These are phyloP conservation scores for Staphylotrichum tortipilum DNA, from an alignment of 495 filamentous ascomycete species.

Conservation along the genomic window DNA sequence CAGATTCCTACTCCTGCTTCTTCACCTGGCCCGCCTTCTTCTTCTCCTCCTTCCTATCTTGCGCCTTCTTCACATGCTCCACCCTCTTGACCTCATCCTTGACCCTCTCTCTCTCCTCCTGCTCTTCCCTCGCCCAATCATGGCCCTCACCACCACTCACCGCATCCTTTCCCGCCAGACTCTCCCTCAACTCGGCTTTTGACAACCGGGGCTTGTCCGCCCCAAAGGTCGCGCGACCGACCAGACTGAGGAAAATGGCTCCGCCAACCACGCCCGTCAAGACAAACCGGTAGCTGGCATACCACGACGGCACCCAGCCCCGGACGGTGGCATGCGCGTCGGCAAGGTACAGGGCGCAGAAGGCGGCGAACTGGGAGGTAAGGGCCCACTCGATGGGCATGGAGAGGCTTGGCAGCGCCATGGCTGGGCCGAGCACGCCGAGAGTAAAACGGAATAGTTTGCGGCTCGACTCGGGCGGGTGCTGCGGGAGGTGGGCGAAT, in stretches of 20 bases:
- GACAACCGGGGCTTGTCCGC: constrained; percentile 39
- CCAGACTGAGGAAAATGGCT: constrained; percentile 75
- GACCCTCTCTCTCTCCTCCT: constrained; percentile 24
- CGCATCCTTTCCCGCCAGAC: constrained; percentile 21
- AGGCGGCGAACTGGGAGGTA: constrained; percentile 81
- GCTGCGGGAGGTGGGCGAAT: constrained; percentile 51
- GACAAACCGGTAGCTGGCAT: constrained; percentile 87
- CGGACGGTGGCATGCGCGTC: constrained; percentile 65
- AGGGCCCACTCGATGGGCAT: constrained; percentile 82
- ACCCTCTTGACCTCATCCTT: constrained; percentile 29
- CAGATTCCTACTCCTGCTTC: not conserved
- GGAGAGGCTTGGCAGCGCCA: constrained; percentile 90
- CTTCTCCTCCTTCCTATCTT: constrained; percentile 22
- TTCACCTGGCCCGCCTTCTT: constrained; percentile 6
- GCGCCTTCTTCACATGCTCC: constrained; percentile 25
- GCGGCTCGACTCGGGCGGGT: constrained; percentile 21
- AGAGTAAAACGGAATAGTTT: constrained; percentile 61
- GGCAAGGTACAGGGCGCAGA: constrained; percentile 81
- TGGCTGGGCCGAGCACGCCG: constrained; percentile 70
- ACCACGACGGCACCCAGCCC: constrained; percentile 90
- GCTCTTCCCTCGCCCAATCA: constrained; percentile 29
- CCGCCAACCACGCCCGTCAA: constrained; percentile 88
- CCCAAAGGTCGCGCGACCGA: constrained; percentile 79
- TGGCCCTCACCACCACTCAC: constrained; percentile 44
- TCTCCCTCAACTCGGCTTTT: constrained; percentile 54